phyloP scores from a whole-genome alignment of 2,329 filamentous ascomycete genomes.

The Colletotrichum echinochloae region DNA sequence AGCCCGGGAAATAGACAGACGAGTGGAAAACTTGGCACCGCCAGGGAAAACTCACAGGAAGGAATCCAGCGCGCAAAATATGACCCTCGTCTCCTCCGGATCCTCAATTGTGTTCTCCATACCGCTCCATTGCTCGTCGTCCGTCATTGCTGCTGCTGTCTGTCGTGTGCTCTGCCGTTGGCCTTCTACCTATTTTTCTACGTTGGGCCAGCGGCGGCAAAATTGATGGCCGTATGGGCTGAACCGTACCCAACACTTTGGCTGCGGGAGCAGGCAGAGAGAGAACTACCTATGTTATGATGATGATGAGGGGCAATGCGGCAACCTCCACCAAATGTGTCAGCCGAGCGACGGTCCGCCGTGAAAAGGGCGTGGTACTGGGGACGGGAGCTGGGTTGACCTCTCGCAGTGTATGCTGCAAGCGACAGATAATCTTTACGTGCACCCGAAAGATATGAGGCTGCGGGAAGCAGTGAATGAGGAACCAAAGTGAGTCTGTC shows the following conservation, averaged over 20 bases:
- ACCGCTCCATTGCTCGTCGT: constrained; percentile 66
- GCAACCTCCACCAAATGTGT: background rate
- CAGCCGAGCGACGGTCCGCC: background rate
- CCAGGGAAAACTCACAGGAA: constrained; percentile 75
- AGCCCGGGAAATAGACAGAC: constrained; percentile 19
- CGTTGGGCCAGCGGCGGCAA: too few relatives aligned
- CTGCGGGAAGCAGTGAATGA: background rate
- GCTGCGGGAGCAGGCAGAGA: background rate
- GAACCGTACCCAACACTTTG: background rate
- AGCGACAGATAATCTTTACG: background rate
- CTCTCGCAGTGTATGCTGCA: background rate
- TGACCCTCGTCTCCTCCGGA: constrained; percentile 81
- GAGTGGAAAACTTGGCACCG: background rate
- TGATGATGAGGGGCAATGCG: constrained; percentile 17
- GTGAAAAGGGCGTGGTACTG: background rate
- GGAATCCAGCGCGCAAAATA: constrained; percentile 87
- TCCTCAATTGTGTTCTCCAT: constrained; percentile 77
- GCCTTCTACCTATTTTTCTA: background rate
- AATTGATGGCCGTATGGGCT: background rate
- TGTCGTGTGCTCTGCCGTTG: background rate
- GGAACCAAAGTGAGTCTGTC: background rate
- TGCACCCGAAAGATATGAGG: background rate
- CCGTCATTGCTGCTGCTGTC: constrained; percentile 44
- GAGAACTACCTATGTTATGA: background rate
- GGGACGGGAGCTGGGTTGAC: background rate